phyloP scores from a whole-genome alignment of 805 yeast species.

The Starmerella roubikii region DNA sequence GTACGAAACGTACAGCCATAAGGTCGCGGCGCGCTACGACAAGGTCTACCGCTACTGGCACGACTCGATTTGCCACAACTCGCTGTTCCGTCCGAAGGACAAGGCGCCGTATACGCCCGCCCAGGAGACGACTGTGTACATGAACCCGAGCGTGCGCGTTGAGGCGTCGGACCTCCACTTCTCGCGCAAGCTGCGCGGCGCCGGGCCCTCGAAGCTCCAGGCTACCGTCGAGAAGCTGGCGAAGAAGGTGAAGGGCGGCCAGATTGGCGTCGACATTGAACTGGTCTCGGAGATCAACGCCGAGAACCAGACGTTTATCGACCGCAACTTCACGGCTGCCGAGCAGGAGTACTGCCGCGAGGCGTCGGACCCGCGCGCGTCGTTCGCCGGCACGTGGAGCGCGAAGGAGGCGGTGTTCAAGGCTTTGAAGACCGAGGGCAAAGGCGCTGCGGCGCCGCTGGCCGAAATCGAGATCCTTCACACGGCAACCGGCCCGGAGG shows the following conservation, averaged over 20 bases:
- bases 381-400: conserved; percentile 97
- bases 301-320: conserved; percentile 80
- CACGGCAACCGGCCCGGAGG: conserved; percentile 69
- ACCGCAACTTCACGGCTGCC: conserved; percentile 73
- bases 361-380: conserved; percentile 70
- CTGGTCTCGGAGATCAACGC: conserved; percentile 65
- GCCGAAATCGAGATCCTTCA: conserved; percentile 79
- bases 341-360: conserved; percentile 68
- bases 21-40: conserved; percentile 71
- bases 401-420: conserved; percentile 99
- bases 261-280: conserved; percentile 97
- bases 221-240: conserved; percentile 25
- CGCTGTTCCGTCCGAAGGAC: conserved; percentile 85
- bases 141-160: conserved; percentile 88
- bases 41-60: conserved; percentile 90
- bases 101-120: conserved; percentile 86
- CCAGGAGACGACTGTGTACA: conserved; percentile 77
- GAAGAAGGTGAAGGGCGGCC: conserved; percentile 29
- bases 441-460: conserved; percentile 92
- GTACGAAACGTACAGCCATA: conserved; percentile 56
- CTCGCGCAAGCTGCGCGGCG: conserved; percentile 5
- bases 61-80: conserved; percentile 80
- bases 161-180: conserved; percentile 21
- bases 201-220: conserved; percentile 25
- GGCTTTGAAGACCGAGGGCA: conserved; percentile 73